These are phyloP conservation scores for Kalanchoe fedtschenkoi DNA, from an alignment of 164 flowering plant genomes.

Conservation along the genomic window DNA sequence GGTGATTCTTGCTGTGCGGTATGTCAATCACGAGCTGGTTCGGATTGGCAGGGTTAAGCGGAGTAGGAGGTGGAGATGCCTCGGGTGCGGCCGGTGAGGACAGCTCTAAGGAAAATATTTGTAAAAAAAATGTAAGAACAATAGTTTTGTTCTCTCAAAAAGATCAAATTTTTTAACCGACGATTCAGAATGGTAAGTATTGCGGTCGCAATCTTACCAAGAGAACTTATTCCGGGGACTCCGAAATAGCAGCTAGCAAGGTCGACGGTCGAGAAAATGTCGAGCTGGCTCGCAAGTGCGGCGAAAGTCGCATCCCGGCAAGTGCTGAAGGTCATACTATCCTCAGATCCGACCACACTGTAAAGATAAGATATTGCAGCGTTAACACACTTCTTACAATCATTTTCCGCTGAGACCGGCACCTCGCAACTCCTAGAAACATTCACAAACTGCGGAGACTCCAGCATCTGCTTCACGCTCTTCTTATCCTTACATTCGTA, in stretches of 20 bases:
- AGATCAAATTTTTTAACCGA: not conserved
- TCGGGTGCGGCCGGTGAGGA: conserved; percentile 37
- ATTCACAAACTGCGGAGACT: conserved; percentile 55
- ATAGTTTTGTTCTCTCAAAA: not conserved
- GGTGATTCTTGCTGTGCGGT: conserved; percentile 29
- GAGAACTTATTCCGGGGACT: conserved; percentile 43
- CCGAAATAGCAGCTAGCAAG: conserved; percentile 86
- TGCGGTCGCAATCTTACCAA: conserved; percentile 33
- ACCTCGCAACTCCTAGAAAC: conserved; percentile 49
- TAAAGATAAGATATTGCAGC: conserved; percentile 64
- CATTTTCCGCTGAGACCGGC: conserved; percentile 38
- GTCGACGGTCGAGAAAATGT: conserved; percentile 32
- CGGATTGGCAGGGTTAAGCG: conserved; percentile 50
- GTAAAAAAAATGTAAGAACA: conserved; percentile 7
- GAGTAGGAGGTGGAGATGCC: conserved; percentile 60
- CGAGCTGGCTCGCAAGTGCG: conserved; percentile 73
- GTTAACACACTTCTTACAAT: conserved; percentile 72
- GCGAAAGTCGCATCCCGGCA: conserved; percentile 93
- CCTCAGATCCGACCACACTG: conserved; percentile 42
- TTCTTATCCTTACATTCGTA: conserved; percentile 67
- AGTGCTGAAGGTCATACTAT: conserved; percentile 71
- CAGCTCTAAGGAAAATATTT: conserved; percentile 24
- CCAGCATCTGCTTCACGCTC: conserved; percentile 72
- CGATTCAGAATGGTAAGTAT: not conserved
- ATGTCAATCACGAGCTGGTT: conserved; percentile 21